Conservation (phyloP, 2,329 filamentous ascomycete species). For the Sclerotiophoma versabilis region DNA sequence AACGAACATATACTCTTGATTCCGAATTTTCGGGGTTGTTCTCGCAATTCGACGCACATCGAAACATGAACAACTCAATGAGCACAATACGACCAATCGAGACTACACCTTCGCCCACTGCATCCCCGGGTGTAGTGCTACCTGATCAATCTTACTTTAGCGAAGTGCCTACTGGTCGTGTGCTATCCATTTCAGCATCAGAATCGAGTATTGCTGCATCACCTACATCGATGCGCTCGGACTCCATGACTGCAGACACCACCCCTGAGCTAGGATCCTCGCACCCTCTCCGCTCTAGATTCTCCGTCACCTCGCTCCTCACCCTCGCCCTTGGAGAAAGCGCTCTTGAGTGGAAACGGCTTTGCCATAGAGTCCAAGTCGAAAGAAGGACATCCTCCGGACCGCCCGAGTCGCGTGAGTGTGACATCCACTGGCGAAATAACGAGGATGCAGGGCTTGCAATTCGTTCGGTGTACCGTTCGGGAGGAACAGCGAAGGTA, state of each 20-base stretch:
- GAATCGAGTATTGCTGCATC: constrained; percentile 27
- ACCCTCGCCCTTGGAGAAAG: constrained; percentile 36
- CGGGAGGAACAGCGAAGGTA: constrained; percentile 19
- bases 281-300: constrained; percentile 20
- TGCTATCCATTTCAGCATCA: constrained; percentile 32
- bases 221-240: constrained; percentile 15
- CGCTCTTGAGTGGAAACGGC: constrained; percentile 40
- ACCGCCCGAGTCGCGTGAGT: constrained; percentile 20
- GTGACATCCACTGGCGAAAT: constrained; percentile 39
- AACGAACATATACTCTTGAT: constrained; percentile 37
- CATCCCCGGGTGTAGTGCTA: constrained; percentile 17
- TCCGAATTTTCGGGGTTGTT: constrained; percentile 32
- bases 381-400: constrained; percentile 29
- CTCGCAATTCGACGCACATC: constrained; percentile 20
- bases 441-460: constrained; percentile 38
- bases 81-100: constrained; percentile 23
- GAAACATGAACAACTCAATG: constrained; percentile 19
- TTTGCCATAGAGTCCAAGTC: constrained; percentile 37
- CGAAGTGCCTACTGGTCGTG: constrained; percentile 23
- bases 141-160: constrained; percentile 21
- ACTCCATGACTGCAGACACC: constrained; percentile 26
- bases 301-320: constrained; percentile 31
- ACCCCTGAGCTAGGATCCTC: constrained; percentile 26
- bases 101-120: constrained; percentile 23
- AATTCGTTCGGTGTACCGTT: constrained; percentile 35